phyloP scores from a whole-genome alignment of 306 rosid species.

The Glycine latifolia region DNA sequence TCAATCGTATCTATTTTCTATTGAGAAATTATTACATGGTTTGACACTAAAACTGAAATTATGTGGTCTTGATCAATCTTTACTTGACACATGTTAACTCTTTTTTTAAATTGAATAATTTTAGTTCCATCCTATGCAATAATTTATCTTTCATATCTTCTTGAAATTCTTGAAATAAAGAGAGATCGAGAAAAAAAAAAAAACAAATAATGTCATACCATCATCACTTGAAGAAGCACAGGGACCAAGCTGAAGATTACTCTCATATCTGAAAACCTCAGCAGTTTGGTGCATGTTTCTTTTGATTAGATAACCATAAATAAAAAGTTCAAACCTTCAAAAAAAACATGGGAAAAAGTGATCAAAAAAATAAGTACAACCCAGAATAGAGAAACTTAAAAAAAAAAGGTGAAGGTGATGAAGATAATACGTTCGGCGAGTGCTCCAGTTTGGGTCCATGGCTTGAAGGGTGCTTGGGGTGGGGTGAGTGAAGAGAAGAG shows the following conservation, averaged over 20 bases:
- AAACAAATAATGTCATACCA: background rate
- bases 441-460: background rate
- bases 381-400: background rate
- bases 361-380: background rate
- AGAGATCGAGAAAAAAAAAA: background rate
- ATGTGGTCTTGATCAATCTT: background rate
- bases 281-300: constrained; percentile 42
- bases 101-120: background rate
- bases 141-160: background rate
- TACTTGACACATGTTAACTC: background rate
- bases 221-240: constrained; percentile 12
- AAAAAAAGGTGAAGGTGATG: background rate
- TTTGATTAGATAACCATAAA: constrained; percentile 42
- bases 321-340: constrained; percentile 46
- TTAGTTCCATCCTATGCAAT: background rate
- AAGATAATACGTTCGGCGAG: constrained; percentile 7
- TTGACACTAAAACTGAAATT: too few relatives aligned
- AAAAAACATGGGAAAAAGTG: background rate
- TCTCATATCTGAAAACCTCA: constrained; percentile 39
- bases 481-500: background rate
- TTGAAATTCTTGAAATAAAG: background rate
- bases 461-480: background rate
- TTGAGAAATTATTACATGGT: background rate
- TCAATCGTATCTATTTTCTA: background rate
- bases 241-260: background rate